These are phyloP conservation scores for Penicillium alfredii DNA, from an alignment of 495 filamentous ascomycete species.

Conservation along the genomic window DNA sequence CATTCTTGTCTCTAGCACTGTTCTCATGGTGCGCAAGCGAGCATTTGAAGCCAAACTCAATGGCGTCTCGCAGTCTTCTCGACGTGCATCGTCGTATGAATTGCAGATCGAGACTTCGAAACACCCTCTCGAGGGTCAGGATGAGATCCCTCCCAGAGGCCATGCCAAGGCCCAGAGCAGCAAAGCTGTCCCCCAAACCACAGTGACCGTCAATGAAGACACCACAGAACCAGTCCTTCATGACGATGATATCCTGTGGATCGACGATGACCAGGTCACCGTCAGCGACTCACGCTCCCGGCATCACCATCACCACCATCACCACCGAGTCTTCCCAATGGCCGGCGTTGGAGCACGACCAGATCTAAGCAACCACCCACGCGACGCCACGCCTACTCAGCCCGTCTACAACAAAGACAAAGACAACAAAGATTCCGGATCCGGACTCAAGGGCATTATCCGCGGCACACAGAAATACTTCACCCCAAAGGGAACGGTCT, in stretches of 20 bases:
- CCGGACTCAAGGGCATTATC: slow-evolving; percentile 21
- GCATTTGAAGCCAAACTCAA: slow-evolving; percentile 66
- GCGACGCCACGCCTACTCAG: slow-evolving; percentile 21
- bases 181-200: background rate
- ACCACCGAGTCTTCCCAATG: slow-evolving; percentile 45
- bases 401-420: slow-evolving; percentile 11
- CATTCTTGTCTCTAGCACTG: slow-evolving; percentile 37
- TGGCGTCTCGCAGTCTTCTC: slow-evolving; percentile 38
- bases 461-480: slow-evolving; percentile 36
- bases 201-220: background rate
- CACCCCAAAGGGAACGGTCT: slow-evolving; percentile 42
- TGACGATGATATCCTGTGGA: slow-evolving; percentile 16
- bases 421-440: slow-evolving; percentile 16
- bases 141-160: too few relatives aligned
- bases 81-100: slow-evolving; percentile 8
- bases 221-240: slow-evolving; percentile 3
- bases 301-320: slow-evolving; percentile 17
- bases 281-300: slow-evolving; percentile 14
- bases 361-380: slow-evolving; percentile 36
- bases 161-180: too few relatives aligned
- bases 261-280: slow-evolving; percentile 31
- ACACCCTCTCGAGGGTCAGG: too few relatives aligned
- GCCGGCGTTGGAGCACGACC: slow-evolving; percentile 49
- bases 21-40: slow-evolving; percentile 54
- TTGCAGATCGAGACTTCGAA: slow-evolving; percentile 2